Evolutionary conservation across 139 green algal genomes (phyloP), one percentile per base, ranked within the genome.

Genomic region (Tetradesmus lagerheimii): DNA sequence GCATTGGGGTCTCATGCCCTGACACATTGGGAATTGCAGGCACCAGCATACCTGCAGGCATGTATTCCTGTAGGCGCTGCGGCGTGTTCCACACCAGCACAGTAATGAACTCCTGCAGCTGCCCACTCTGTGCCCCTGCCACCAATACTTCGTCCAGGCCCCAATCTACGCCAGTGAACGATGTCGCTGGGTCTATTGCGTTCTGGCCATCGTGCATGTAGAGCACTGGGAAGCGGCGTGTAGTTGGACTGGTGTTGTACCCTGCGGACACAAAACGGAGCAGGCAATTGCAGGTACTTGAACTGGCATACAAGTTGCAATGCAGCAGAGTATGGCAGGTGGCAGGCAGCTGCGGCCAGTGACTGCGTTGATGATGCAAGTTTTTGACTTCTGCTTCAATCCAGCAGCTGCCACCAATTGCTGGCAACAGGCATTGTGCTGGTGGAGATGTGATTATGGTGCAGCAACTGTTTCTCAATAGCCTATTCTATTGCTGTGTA

Each of bases 201-300:
- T 89, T 89, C 34, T 89, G 85, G 3, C 85, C 85, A 8, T 89
- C 85, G 38, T 89, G 85, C 66, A 89, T 83, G 85, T 82, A 89
- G n/a, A 89, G 39, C 23, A 89, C 85, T 11, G 85, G 85, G 67
- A 37, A 89, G 38, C 75, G 85, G 0, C 35, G 43, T 34, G 14
- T 57, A 4, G 80, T n/a, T 25, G 71, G 53, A 34, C 71, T 50
- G 25, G n/a, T 5, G 0, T 87, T 35, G 35, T 87, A 87, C 39
- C 82, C 82, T 87, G 82, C 29, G 16, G 4, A 35, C 27, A 35
- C 20, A 25, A 12, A 79, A 4, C 2, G n/a, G 1, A 1, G 47
- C 14, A 71, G 34, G 80, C 45, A 86, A 23, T 45, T 45, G 45
- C 29, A 62, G 80, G 1, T 0, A 83, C 39, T 35, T 57, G 39